A percentile compares a stretch with the other conserved stretches of the same genome.
These are phyloP conservation scores for Aureobasidium melanogenum DNA, from an alignment of 2,329 filamentous ascomycete genomes.

Conservation along the genomic window DNA sequence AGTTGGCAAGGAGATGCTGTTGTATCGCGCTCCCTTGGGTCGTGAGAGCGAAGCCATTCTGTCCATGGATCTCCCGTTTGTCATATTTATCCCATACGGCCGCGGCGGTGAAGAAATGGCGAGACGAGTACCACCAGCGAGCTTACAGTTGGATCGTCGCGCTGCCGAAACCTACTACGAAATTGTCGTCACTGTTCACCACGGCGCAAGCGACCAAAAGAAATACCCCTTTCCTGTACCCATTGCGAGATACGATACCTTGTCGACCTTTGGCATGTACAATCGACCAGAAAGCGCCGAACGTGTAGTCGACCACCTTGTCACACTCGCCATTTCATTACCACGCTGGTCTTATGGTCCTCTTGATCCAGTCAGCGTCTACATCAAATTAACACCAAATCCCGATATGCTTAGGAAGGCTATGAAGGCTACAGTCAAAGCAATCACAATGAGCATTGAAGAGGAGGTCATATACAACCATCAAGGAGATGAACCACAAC, in stretches of 20 bases:
- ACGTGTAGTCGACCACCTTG: slow-evolving; percentile 77
- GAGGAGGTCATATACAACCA: slow-evolving; percentile 99
- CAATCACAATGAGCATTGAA: slow-evolving; percentile 87
- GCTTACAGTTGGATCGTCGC: slow-evolving; percentile 78
- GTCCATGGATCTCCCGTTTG: slow-evolving; percentile 93
- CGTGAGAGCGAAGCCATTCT: slow-evolving; percentile 82
- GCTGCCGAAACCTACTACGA: slow-evolving; percentile 98
- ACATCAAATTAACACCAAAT: slow-evolving; percentile 89
- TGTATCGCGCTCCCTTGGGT: slow-evolving; percentile 78
- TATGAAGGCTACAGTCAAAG: slow-evolving; percentile 83
- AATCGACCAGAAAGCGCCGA: slow-evolving; percentile 88
- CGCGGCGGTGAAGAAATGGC: slow-evolving; percentile 84
- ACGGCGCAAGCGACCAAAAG: slow-evolving; percentile 76
- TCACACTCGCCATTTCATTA: slow-evolving; percentile 83
- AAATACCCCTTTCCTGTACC: slow-evolving; percentile 89
- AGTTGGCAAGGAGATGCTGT: slow-evolving; percentile 88
- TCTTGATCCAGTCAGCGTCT: slow-evolving; percentile 88
- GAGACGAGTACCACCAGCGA: slow-evolving; percentile 82
- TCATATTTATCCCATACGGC: slow-evolving; percentile 94
- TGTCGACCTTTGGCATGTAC: slow-evolving; percentile 99
- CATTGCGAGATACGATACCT: slow-evolving; percentile 84
- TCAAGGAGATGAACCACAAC: slow-evolving; percentile 88
- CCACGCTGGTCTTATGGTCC: slow-evolving; percentile 96
- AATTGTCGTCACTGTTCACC: slow-evolving; percentile 89
- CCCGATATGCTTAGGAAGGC: slow-evolving; percentile 86